Conservation (phyloP, 163 green algal genomes). For the Trebouxiophyceae sp. region DNA sequence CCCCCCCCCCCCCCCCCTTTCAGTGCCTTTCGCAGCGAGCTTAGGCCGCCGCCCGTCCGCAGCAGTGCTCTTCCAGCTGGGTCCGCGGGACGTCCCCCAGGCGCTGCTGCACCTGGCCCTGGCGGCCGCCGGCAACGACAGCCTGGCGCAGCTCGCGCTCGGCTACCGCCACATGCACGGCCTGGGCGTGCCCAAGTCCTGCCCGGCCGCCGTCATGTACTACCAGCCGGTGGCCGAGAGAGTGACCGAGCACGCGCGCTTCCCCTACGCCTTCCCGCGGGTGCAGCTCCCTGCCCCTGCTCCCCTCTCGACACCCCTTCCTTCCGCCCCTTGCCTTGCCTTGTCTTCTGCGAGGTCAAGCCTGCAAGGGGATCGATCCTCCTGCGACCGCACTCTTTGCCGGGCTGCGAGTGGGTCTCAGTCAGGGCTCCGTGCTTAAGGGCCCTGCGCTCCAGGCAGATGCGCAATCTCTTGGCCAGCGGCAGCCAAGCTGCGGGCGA, state of each 20-base stretch:
- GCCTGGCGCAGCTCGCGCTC: conserved; percentile 50
- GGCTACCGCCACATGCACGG: conserved; percentile 74
- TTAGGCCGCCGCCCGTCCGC: no score
- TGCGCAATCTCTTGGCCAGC: no score
- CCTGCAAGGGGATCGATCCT: no score
- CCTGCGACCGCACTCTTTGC: no score
- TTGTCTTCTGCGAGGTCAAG: no score
- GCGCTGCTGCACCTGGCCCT: conserved; percentile 80
- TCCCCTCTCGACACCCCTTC: not conserved
- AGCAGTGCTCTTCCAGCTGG: conserved; percentile 17
- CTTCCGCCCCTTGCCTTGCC: not conserved
- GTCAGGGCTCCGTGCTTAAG: no score
- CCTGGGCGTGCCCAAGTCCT: conserved; percentile 73
- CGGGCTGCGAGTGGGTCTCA: no score
- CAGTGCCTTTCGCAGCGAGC: no score
- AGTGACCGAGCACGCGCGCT: conserved; percentile 35
- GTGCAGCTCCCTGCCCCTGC: not conserved
- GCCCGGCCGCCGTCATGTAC: conserved; percentile 66
- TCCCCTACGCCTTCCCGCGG: conserved; percentile 21
- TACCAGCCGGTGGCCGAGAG: conserved; percentile 72
- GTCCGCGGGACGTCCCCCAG: conserved; percentile 14
- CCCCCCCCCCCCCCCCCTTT: no score
- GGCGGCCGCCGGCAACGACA: conserved; percentile 61
- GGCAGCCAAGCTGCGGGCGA: no score
- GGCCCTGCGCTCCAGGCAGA: no score